Evolutionary conservation across 192 early-diverging fungal species (phyloP), one percentile per base, ranked within the genome.

Genomic region (Tieghemiomyces parasiticus): DNA sequence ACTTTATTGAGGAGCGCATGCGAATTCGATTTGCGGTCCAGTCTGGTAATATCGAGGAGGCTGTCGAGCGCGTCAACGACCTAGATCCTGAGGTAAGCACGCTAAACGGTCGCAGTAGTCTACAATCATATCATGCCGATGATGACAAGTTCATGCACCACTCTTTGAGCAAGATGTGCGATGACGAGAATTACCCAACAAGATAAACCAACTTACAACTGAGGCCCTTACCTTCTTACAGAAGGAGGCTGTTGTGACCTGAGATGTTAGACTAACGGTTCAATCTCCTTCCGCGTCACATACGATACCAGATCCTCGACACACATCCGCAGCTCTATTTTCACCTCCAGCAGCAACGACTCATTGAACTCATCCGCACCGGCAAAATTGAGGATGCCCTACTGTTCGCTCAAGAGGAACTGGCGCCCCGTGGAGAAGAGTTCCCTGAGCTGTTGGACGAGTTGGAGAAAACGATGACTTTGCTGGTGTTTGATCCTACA

Each of bases 21-120:
- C 78, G 84, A 35, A 96, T 99, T 52, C 80, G 93, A 46, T 87
- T 84, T 60, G 89, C 94, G 6, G 81, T 99, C 28, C 92, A 96
- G 61, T 78, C 74, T 16, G 93, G 93, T 4, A 75, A 94, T 35
- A 88, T 99, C 52, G 85, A 91, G 35, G 75, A 78, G n/a, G 94
- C 96, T 13, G 97, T 99, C 58, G 91, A 93, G 60, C 70, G 86
- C n/a, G 90, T 99, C 1, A 99, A 99, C 65, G 96, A 99, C 67
- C 77, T 99, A 62, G 94, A 99, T 68, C 96, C 96, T 4, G 95
- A 97, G 74, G 90, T 90, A 76, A 65, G 44, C 28, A 25, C n/a
- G n/a, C n/a, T n/a, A n/a, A n/a, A n/a, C n/a, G n/a, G n/a, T n/a
- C n/a, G n/a, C n/a, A n/a, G n/a, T n/a, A n/a, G n/a, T n/a, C n/a